Base-by-base conservation (phyloP, 306 rosid genomes). In the Malus sieversii region DNA sequence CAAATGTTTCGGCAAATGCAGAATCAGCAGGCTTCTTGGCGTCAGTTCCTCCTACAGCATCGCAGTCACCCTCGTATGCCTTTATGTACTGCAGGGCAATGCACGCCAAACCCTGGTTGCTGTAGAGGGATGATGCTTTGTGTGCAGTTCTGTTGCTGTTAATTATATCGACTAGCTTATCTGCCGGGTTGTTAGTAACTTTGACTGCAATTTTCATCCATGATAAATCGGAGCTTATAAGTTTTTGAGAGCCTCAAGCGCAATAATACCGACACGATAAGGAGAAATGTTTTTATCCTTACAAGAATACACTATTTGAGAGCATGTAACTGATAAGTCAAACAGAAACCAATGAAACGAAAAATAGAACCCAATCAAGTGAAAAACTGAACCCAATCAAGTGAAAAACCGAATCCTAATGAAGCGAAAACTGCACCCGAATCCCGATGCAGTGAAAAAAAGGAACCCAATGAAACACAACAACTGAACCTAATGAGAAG, bases 61-160 rank as follows among this genome's bases (percentile, higher is more conserved):
- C 80, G 58, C 97, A 95, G 44, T 92, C 82, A 46, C 97, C 97
- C 69, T 82, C 70, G 81, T 88, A 95, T 0, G 92, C 93, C 77
- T 95, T 92, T 10, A 95, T 89, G 93, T 95, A 95, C 84, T 90
- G 93, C 55, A 92, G 81, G 61, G 99, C 99, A 68, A 95, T 76
- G 85, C 99, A 95, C 59, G 88, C 99, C 70, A 95, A 90, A 51
- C 99, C 99, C 3, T 88, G 91, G 73, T 85, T 87, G 76, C 82
- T 85, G 20, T 81, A 63, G 32, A 87, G 87, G 46, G 84, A 60
- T 10, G 88, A 14, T 13, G 75, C 64, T 13, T 81, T 81, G 68
- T 81, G 83, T 44, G 75, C 84, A 29, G 91, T 87, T 83, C 89
- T 76, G 59, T 87, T 87, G 4, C 30, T 52, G 60, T 85, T 83